Evolutionary conservation across 2,329 filamentous ascomycete species (phyloP).

Genomic region (Pseudophaeomoniella oleicola): DNA sequence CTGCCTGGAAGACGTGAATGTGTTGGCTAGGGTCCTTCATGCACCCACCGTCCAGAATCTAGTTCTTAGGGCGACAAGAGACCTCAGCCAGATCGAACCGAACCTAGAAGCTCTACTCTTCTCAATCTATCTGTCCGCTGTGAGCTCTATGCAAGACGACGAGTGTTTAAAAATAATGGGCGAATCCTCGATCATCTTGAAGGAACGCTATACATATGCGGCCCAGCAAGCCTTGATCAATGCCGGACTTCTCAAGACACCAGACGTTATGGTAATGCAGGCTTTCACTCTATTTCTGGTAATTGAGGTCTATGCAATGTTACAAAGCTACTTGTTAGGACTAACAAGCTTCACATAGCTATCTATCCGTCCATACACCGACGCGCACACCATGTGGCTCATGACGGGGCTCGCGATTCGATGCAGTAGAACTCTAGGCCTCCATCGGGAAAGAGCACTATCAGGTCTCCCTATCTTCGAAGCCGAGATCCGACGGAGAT

Average conservation of each 20-base stretch:
- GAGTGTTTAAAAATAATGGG: constrained; percentile 21
- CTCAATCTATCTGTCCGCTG: constrained; percentile 11
- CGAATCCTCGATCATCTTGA: constrained; percentile 15
- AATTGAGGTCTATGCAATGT: no score
- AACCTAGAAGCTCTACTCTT: constrained; percentile 14
- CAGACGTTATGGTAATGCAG: constrained; percentile 30
- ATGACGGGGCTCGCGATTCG: constrained; percentile 31
- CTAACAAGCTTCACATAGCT: constrained; percentile 13
- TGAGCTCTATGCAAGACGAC: constrained; percentile 18
- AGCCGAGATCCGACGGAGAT: constrained; percentile 21
- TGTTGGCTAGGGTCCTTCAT: constrained; percentile 16
- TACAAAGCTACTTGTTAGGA: no score
- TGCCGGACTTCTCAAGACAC: constrained; percentile 28
- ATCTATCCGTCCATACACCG: constrained; percentile 23
- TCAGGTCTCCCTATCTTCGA: constrained; percentile 33
- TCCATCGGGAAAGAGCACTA: constrained; percentile 32
- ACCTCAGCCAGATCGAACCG: constrained; percentile 16
- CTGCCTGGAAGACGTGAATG: constrained; percentile 38
- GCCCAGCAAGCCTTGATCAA: constrained; percentile 25
- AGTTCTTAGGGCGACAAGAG: constrained; percentile 25
- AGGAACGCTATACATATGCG: constrained; percentile 15
- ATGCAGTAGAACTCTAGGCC: constrained; percentile 32
- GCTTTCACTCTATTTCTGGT: constrained; percentile 31
- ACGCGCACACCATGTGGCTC: constrained; percentile 37
- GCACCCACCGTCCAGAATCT: constrained; percentile 16